Evolutionary conservation across 2,329 filamentous ascomycete species (phyloP).

Genomic region (Rhexocercosporidium sp.): DNA sequence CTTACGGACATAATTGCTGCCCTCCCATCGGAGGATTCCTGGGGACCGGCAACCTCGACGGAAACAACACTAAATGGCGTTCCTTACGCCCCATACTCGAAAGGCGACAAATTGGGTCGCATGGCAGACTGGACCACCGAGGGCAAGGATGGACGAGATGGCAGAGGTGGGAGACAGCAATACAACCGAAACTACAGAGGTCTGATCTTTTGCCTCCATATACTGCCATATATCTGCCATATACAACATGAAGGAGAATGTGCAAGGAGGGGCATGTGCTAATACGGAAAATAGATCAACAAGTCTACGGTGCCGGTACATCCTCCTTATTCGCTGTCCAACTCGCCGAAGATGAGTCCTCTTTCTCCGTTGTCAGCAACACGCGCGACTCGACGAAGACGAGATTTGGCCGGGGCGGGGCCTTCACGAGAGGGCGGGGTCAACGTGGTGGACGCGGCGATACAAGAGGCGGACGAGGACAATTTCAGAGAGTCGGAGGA

Average conservation of each 20-base stretch:
- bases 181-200: slow-evolving; percentile 95
- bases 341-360: slow-evolving; percentile 91
- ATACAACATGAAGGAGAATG: slow-evolving; percentile 1
- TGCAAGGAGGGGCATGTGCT: slow-evolving; percentile 10
- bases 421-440: slow-evolving; percentile 81
- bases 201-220: slow-evolving; percentile 48
- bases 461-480: slow-evolving; percentile 63
- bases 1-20: slow-evolving; percentile 71
- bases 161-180: slow-evolving; percentile 78
- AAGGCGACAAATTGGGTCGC: slow-evolving; percentile 96
- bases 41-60: slow-evolving; percentile 82
- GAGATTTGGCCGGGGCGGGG: slow-evolving; percentile 86
- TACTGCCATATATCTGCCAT: slow-evolving; percentile 19
- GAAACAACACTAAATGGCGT: slow-evolving; percentile 94
- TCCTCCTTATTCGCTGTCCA: slow-evolving; percentile 89
- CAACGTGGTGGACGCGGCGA: slow-evolving; percentile 75
- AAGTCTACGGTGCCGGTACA: slow-evolving; percentile 92
- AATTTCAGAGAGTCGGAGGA: slow-evolving; percentile 75
- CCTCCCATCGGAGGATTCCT: slow-evolving; percentile 77
- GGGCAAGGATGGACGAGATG: slow-evolving; percentile 79
- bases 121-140: slow-evolving; percentile 99
- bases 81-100: slow-evolving; percentile 97
- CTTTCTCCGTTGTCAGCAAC: slow-evolving; percentile 98
- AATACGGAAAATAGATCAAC: slow-evolving; percentile 70
- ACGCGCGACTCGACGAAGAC: slow-evolving; percentile 84